These are phyloP conservation scores for Sungouiozyma intestinalis DNA, from an alignment of 805 yeast species.

Conservation along the genomic window DNA sequence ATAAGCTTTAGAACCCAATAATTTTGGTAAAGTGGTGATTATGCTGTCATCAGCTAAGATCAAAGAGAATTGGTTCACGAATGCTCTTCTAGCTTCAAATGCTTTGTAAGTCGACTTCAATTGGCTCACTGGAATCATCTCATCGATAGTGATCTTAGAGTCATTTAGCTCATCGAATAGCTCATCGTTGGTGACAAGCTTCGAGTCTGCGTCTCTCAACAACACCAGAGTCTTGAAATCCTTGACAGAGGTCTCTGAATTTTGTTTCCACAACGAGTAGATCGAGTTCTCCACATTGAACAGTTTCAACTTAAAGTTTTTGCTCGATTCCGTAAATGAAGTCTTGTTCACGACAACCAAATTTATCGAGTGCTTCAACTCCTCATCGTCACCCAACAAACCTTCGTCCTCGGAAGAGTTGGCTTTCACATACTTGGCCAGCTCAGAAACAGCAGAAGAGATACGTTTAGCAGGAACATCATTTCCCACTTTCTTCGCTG, in stretches of 20 bases:
- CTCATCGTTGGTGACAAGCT: slow-evolving; percentile 33
- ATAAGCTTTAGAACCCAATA: slow-evolving; percentile 80
- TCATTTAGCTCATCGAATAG: slow-evolving; percentile 59
- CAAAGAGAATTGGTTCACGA: slow-evolving; percentile 56
- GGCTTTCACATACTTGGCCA: slow-evolving; percentile 46
- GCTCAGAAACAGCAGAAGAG: slow-evolving; percentile 50
- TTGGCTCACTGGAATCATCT: slow-evolving; percentile 61
- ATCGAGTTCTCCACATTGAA: slow-evolving; percentile 32
- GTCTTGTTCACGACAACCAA: slow-evolving; percentile 58
- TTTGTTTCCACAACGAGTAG: slow-evolving; percentile 22
- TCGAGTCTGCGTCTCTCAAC: slow-evolving; percentile 32
- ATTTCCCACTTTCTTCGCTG: slow-evolving; percentile 5
- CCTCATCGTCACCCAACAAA: slow-evolving; percentile 50
- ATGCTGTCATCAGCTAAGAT: slow-evolving; percentile 81
- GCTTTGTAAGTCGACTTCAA: slow-evolving; percentile 78
- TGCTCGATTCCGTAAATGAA: slow-evolving; percentile 41
- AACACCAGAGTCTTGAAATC: slow-evolving; percentile 31
- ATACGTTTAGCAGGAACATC: slow-evolving; percentile 28
- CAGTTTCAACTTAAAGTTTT: slow-evolving; percentile 47
- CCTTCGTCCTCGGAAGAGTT: slow-evolving; percentile 22
- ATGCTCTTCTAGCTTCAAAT: slow-evolving; percentile 78
- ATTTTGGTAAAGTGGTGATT: slow-evolving; percentile 67
- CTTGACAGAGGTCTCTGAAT: slow-evolving; percentile 23
- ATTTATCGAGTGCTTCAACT: slow-evolving; percentile 36
- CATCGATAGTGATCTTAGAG: slow-evolving; percentile 24